These are phyloP conservation scores for Brassica balearica DNA, from an alignment of 441 rosid species.

Conservation along the genomic window DNA sequence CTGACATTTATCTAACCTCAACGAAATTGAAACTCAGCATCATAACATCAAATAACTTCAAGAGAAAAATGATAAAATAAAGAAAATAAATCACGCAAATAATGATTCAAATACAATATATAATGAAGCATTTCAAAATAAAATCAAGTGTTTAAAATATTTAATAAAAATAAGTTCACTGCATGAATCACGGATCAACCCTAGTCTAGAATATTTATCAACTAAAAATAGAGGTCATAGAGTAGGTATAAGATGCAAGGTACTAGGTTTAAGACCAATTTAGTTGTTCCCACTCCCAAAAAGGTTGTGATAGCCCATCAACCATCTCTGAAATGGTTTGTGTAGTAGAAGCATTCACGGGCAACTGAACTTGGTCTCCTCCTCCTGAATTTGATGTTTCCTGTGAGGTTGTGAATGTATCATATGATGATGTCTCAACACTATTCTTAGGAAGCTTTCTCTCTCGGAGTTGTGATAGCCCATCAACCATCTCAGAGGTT, in stretches of 20 bases:
- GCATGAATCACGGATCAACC: no score
- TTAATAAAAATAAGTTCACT: no score
- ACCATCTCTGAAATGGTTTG: slow-evolving; percentile 37
- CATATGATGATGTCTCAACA: slow-evolving; percentile 46
- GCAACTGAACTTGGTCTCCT: slow-evolving; percentile 41
- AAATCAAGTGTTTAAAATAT: no score
- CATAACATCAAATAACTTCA: no score
- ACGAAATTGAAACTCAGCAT: no score
- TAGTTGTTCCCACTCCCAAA: slow-evolving; percentile 64
- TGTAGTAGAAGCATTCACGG: slow-evolving; percentile 13
- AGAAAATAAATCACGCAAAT: no score
- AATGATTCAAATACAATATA: no score
- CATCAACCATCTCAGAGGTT: slow-evolving; percentile 41
- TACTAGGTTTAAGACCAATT: slow-evolving; percentile 13
- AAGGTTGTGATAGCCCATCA: slow-evolving; percentile 45
- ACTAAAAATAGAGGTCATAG: no score
- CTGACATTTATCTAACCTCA: no score
- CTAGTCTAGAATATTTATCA: no score
- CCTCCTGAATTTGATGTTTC: slow-evolving; percentile 52
- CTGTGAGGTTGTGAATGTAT: slow-evolving; percentile 42
- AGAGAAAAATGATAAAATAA: no score
- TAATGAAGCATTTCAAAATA: no score
- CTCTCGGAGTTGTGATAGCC: slow-evolving; percentile 31
- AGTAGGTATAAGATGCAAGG: neutral
- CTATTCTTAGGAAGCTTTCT: slow-evolving; percentile 20